phyloP scores from a whole-genome alignment of 225 moss, liverwort and hornwort species.

The Rhytidiadelphus loreus region DNA sequence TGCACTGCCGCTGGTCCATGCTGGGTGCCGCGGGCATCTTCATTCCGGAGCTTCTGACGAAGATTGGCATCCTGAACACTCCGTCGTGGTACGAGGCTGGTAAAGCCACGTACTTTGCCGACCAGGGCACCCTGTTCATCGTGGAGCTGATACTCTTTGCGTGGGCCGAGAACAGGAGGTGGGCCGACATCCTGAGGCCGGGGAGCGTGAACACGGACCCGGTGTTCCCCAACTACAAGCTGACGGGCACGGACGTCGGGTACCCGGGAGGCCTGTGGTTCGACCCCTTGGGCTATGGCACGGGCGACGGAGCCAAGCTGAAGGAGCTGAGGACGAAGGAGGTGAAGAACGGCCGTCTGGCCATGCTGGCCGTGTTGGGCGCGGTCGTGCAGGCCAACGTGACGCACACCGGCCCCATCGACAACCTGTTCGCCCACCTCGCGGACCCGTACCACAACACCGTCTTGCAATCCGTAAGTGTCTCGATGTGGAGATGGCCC shows the following conservation, averaged over 20 bases:
- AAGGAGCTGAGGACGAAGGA: conserved; percentile 95
- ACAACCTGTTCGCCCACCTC: conserved; percentile 81
- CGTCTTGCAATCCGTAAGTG: conserved; percentile 12
- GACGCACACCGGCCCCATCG: conserved; percentile 76
- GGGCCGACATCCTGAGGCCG: conserved; percentile 84
- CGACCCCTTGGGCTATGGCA: conserved; percentile 65
- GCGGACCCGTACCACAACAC: conserved; percentile 77
- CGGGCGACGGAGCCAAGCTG: conserved; percentile 30
- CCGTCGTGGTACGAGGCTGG: conserved; percentile 78
- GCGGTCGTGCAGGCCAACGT: conserved; percentile 70
- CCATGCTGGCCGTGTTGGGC: conserved; percentile 80
- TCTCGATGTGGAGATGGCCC: background rate
- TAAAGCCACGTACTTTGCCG: conserved; percentile 47
- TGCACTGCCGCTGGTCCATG: conserved; percentile 69
- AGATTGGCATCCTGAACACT: conserved; percentile 66
- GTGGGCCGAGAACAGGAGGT: conserved; percentile 81
- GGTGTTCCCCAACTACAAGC: conserved; percentile 76
- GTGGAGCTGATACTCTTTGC: conserved; percentile 60
- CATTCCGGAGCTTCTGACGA: conserved; percentile 83
- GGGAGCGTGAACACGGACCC: conserved; percentile 83
- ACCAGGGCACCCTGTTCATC: conserved; percentile 62
- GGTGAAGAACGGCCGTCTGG: conserved; percentile 89
- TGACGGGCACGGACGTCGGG: conserved; percentile 81
- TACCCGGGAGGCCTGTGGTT: conserved; percentile 97
- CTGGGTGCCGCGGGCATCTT: conserved; percentile 93